Conservation (phyloP, 345 rosid species). For the Mercurialis annua region DNA sequence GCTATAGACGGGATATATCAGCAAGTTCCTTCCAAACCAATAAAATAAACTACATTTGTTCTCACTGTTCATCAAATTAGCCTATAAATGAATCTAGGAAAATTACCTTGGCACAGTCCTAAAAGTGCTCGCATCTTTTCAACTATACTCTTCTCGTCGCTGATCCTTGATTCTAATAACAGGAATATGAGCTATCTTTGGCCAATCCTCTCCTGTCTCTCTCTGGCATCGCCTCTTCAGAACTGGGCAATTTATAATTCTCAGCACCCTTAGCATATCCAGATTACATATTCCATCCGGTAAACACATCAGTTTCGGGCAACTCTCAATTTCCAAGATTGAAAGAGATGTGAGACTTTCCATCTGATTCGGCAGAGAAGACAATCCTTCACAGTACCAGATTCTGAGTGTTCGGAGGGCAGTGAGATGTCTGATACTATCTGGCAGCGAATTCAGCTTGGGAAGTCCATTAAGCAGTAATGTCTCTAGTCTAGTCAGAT, state of each 20-base stretch:
- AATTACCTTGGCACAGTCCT: too few relatives aligned
- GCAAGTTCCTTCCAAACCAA: too few relatives aligned
- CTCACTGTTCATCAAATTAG: too few relatives aligned
- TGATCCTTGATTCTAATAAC: background rate
- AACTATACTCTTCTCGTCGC: too few relatives aligned
- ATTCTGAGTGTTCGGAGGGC: background rate
- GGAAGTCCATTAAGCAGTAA: background rate
- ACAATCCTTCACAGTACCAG: background rate
- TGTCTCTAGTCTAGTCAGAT: background rate
- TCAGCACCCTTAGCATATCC: background rate
- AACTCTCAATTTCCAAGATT: background rate
- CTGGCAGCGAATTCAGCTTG: background rate
- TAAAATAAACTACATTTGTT: too few relatives aligned
- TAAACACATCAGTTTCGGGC: background rate
- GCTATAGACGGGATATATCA: too few relatives aligned
- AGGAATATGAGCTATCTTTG: constrained; percentile 12
- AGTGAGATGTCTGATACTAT: background rate
- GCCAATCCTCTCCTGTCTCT: constrained; percentile 9
- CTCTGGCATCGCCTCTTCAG: background rate
- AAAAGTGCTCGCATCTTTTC: too few relatives aligned
- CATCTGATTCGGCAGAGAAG: constrained; percentile 8
- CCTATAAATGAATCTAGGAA: too few relatives aligned
- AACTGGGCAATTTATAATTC: background rate
- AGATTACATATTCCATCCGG: background rate
- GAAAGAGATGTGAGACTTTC: background rate